These are phyloP conservation scores for Axilococcus clingmanii DNA, from an alignment of 139 green algal genomes.

Conservation along the genomic window DNA sequence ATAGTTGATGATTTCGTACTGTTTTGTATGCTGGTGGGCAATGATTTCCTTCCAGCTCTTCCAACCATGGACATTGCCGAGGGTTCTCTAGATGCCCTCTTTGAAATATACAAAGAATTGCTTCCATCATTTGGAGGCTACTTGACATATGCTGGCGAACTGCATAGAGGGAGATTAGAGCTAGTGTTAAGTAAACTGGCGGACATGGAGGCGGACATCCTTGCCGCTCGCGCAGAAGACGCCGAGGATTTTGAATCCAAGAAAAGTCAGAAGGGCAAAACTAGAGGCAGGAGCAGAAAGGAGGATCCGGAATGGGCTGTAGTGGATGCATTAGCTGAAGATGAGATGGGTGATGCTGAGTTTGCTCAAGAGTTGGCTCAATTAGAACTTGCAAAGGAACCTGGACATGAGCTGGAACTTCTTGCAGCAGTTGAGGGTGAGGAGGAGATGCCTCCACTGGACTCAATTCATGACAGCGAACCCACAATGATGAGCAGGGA, in stretches of 20 bases:
- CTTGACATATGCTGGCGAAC: slow-evolving; percentile 64
- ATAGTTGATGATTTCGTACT: slow-evolving; percentile 93
- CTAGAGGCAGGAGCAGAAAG: slow-evolving; percentile 12
- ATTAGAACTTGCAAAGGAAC: slow-evolving; percentile 6
- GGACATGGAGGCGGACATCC: slow-evolving; percentile 49
- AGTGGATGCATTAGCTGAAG: slow-evolving; percentile 2
- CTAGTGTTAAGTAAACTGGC: slow-evolving; percentile 54
- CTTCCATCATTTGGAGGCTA: slow-evolving; percentile 74
- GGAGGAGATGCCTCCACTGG: slow-evolving; percentile 4
- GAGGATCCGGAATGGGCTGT: slow-evolving; percentile 9
- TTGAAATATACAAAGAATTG: slow-evolving; percentile 80
- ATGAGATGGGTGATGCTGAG: slow-evolving; percentile 32
- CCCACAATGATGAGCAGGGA: slow-evolving; percentile 81
- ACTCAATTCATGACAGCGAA: slow-evolving; percentile 4
- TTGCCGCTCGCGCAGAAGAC: slow-evolving; percentile 70
- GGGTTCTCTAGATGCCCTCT: slow-evolving; percentile 71
- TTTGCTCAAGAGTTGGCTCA: slow-evolving; percentile 21
- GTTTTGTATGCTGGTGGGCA: slow-evolving; percentile 92
- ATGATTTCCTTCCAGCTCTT: slow-evolving; percentile 89
- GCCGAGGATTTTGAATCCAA: slow-evolving; percentile 69
- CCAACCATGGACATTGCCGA: slow-evolving; percentile 86
- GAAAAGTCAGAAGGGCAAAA: slow-evolving; percentile 49
- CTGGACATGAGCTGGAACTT: slow-evolving; percentile 25
- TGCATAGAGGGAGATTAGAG: slow-evolving; percentile 57
- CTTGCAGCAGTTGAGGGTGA: slow-evolving; percentile 29